Base-by-base conservation (phyloP, 2,329 filamentous ascomycete species). In the Raffaelea albimanens region DNA sequence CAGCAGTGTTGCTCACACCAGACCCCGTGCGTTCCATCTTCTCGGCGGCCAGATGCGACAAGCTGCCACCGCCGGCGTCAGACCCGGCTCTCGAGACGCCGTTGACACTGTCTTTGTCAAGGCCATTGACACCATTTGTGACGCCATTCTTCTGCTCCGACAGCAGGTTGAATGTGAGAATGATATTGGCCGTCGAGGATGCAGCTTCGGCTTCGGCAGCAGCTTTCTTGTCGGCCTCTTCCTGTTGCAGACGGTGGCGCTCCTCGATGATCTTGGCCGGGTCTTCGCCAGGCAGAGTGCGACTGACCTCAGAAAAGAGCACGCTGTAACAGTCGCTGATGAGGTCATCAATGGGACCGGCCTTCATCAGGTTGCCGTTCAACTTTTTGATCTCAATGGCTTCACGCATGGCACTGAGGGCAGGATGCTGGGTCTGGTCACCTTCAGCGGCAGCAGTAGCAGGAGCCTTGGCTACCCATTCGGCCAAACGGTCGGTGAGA, bases 351-450 rank as follows among this genome's bases (percentile, higher is more conserved):
- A 97, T 91, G 10, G 83, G 74, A 0, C 81, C 78, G 1, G 84
- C 78, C 64, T 95, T 96, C 77, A 94, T 93, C 8, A 95, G 73
- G 42, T 83, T 85, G 38, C 83, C 83, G 60, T 98, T 98, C 40
- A 96, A 76, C 61, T 80, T 80, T 60, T 80, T 80, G 39, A 80
- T 55, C 52, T 81, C 77, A 10, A 79, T 71, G 0, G 70, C 67
- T 42, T 81, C 77, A 57, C 73, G 78, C 63, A 81, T 68, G 48
- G 76, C 78, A 42, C 65, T 67, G 44, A 80, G 67, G 1, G 72
- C 70, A 0, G 64, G 58, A 45, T 73, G 61, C n/a, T 62, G 59
- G 1, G 63, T 61, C 1, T 58, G 57, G 3, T 9, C 31, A 34
- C 16, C 31, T 9, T 10, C 31, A 34, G 31, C 31, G 10, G 16